A percentile compares a stretch with the other conserved stretches of the same genome.
Evolutionary conservation across 164 flowering plant species (phyloP).

Genomic region (Berberis vulgaris): DNA sequence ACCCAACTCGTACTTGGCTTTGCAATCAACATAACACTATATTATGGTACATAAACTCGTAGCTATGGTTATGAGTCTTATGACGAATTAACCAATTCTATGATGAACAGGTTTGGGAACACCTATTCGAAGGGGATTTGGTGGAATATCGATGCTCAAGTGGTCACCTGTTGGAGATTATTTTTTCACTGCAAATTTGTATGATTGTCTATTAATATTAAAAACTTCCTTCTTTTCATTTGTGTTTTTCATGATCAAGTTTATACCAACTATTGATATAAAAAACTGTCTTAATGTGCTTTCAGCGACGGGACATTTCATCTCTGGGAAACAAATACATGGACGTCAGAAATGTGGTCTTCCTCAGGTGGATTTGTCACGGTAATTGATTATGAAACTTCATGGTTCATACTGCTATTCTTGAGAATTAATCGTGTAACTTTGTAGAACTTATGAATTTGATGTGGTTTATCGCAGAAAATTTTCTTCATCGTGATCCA

Average conservation of each 20-base stretch:
- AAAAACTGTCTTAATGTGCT: conserved; percentile 8
- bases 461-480: no score
- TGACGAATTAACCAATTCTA: background rate
- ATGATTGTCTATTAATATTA: conserved; percentile 13
- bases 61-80: background rate
- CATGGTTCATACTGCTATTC: no score
- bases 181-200: conserved; percentile 86
- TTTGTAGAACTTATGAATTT: no score
- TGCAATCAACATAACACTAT: no score
- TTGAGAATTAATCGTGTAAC: no score
- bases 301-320: conserved; percentile 93
- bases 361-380: conserved; percentile 83
- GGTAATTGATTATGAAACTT: conserved; percentile 23
- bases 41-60: no score
- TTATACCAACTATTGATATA: conserved; percentile 1
- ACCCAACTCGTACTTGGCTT: no score
- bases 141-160: conserved; percentile 75
- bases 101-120: conserved; percentile 58
- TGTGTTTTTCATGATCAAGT: background rate
- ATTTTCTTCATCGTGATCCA: no score
- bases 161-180: conserved; percentile 99
- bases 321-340: conserved; percentile 97
- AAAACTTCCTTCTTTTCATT: background rate
- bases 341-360: conserved; percentile 98
- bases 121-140: conserved; percentile 93